Evolutionary conservation across 2,329 filamentous ascomycete genomes (phyloP).

Genomic region (Aureobasidium sp.): DNA sequence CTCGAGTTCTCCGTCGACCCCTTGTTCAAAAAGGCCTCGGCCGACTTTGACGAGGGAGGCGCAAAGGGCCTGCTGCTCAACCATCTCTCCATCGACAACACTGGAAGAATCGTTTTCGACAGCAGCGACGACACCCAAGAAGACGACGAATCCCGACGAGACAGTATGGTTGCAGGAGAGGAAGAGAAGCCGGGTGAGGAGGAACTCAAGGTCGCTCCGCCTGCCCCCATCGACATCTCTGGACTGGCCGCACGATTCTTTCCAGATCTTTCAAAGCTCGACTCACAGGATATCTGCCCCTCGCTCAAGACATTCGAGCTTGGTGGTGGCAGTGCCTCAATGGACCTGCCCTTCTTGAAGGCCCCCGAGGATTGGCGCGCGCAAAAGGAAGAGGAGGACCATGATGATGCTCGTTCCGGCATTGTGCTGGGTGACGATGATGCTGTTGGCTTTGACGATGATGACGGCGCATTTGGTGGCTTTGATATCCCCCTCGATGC

Average conservation of each 20-base stretch:
- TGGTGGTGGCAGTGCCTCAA: constrained; percentile 71
- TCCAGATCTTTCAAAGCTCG: constrained; percentile 65
- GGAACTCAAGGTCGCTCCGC: constrained; percentile 36
- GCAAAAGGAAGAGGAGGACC: constrained; percentile 46
- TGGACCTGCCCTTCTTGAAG: constrained; percentile 88
- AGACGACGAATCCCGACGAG: constrained; percentile 24
- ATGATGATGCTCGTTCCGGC: constrained; percentile 60
- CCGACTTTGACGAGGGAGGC: constrained; percentile 96
- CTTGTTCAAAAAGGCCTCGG: constrained; percentile 97
- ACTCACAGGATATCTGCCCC: constrained; percentile 85
- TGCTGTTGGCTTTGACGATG: constrained; percentile 71
- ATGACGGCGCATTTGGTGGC: constrained; percentile 56
- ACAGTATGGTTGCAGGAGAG: constrained; percentile 34
- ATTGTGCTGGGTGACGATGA: constrained; percentile 84
- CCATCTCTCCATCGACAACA: constrained; percentile 87
- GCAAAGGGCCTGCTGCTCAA: constrained; percentile 92
- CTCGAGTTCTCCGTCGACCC: constrained; percentile 94
- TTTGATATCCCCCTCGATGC: constrained; percentile 55
- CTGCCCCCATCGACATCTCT: constrained; percentile 69
- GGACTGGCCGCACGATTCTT: constrained; percentile 75
- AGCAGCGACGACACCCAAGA: constrained; percentile 79
- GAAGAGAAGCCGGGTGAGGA: constrained; percentile 33
- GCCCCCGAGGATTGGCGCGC: constrained; percentile 71
- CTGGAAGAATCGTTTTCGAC: constrained; percentile 93
- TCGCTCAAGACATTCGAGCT: constrained; percentile 91